Evolutionary conservation across 495 filamentous ascomycete genomes (phyloP).

Genomic region (Lepidopterella palustris): DNA sequence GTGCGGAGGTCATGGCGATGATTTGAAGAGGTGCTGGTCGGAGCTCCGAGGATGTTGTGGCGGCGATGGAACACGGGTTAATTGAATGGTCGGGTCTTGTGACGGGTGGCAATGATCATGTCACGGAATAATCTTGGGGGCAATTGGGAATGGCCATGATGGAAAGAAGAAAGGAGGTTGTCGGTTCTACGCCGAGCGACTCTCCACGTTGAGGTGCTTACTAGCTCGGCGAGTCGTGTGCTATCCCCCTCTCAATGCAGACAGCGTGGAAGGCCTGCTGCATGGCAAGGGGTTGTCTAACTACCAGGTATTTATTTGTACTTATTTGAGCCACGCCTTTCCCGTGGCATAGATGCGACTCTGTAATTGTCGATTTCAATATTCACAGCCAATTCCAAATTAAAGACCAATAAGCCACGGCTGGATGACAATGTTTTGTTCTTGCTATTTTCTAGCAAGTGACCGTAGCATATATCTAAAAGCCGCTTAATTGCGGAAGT

Average conservation of each 20-base stretch:
- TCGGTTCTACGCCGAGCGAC: neutral
- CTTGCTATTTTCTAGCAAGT: no score
- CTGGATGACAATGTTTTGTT: no score
- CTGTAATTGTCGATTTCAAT: no score
- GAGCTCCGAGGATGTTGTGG: neutral
- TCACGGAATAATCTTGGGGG: neutral
- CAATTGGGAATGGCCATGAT: neutral
- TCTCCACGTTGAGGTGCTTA: constrained; percentile 2
- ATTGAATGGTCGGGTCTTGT: neutral
- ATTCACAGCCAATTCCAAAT: no score
- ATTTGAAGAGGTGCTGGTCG: constrained; percentile 7
- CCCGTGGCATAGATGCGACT: no score
- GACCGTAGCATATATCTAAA: no score
- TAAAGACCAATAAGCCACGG: no score
- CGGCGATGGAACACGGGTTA: neutral
- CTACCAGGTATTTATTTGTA: no score
- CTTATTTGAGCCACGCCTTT: no score
- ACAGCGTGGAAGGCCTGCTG: neutral
- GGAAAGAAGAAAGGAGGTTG: constrained; percentile 1
- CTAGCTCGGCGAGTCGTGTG: constrained; percentile 9
- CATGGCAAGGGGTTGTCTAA: neutral
- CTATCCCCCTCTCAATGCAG: neutral
- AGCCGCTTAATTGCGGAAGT: no score
- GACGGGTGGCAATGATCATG: neutral
- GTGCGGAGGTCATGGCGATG: constrained; percentile 44